Evolutionary conservation across 768 basidiomycete genomes (phyloP).

Genomic region (Vararia minispora): DNA sequence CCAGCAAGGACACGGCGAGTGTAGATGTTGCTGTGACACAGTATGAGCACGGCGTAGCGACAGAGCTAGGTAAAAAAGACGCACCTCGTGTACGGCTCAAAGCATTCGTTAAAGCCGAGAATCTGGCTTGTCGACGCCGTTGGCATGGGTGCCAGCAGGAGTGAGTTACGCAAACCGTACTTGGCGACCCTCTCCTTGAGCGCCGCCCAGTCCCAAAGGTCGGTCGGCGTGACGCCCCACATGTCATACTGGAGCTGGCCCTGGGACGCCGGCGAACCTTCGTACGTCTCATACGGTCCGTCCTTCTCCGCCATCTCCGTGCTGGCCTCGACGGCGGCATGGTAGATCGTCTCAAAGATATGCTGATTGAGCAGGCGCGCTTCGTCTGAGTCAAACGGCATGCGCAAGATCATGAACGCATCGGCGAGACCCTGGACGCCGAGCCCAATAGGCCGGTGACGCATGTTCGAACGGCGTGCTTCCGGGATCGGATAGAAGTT

Average conservation of each 20-base stretch:
- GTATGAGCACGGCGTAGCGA: not conserved
- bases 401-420: conserved; percentile 91
- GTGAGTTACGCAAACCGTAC: conserved; percentile 80
- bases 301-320: conserved; percentile 71
- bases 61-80: conserved; percentile 10
- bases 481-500: conserved; percentile 95
- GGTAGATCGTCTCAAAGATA: conserved; percentile 99
- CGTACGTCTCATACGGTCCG: conserved; percentile 82
- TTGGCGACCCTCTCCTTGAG: conserved; percentile 80
- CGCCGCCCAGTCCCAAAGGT: conserved; percentile 88
- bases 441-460: conserved; percentile 93
- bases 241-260: conserved; percentile 91
- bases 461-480: conserved; percentile 88
- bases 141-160: conserved; percentile 95
- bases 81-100: conserved; percentile 94
- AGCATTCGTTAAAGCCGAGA: conserved; percentile 96
- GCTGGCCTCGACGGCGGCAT: conserved; percentile 86
- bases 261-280: conserved; percentile 80
- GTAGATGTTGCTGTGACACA: conserved; percentile 78
- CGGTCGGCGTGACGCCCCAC: conserved; percentile 83
- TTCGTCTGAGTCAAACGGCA: conserved; percentile 87
- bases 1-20: conserved; percentile 98
- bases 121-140: conserved; percentile 99
- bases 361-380: conserved; percentile 86
- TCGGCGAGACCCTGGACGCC: conserved; percentile 98